Evolutionary conservation across 2,329 filamentous ascomycete species (phyloP), one percentile per base, ranked within the genome.

Genomic region (Exutisphaerella laricina): DNA sequence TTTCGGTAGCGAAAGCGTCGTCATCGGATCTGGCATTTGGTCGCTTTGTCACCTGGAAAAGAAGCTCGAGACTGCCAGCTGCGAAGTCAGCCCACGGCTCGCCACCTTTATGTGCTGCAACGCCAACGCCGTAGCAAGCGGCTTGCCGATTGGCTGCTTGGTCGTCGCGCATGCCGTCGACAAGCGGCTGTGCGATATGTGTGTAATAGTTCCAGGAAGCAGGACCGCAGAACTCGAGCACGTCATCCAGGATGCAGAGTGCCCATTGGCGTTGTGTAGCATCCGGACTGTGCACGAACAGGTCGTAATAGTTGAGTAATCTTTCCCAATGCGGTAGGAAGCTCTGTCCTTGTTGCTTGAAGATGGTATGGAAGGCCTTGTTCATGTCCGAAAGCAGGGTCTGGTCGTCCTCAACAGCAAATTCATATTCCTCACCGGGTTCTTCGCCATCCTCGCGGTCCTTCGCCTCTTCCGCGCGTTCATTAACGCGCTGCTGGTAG

Each of bases 381-480:
- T 98, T 98, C 92, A 98, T 98, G 62, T 98, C 92, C 1, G 89
- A 95, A 31, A 98, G 77, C 13, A 98, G 75, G 16, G 88, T 95
- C 68, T 97, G 90, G 62, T 98, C 92, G 56, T 98, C 92, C 65
- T 98, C 92, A 35, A 98, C 89, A 9, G 90, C 92, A 57, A 94
- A 84, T 22, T 94, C 75, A 32, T 83, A 79, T 39, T 96, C 90
- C 56, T 96, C 85, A 12, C 83, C 83, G 46, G 92, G 83, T 45
- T 66, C 63, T 33, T 66, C 63, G 53, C 96, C 90, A 12, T 84
- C 89, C 45, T 97, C 90, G 2, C 82, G 80, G 16, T 90, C 85
- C 34, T 80, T 84, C 56, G 82, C 81, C 35, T 97, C 89, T 59
- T 95, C 88, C n/a, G 82, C 72, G 32, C 92, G 85, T 49, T 83